phyloP scores from a whole-genome alignment of 352 stramenopile genomes.

The Pythium pyrilobum region DNA sequence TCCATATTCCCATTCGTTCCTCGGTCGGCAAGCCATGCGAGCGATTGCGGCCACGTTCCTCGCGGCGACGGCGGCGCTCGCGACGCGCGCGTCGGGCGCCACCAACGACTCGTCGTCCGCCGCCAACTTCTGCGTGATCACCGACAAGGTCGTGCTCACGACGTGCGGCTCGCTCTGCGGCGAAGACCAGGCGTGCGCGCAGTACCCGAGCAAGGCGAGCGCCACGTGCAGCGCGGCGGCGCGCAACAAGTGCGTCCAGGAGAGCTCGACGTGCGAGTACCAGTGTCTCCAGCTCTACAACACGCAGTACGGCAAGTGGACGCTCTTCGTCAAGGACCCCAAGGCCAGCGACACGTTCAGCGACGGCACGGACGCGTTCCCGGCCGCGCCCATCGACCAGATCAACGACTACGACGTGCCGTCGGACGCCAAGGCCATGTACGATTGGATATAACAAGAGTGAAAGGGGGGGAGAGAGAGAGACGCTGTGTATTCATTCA shows the following conservation, averaged over 20 bases:
- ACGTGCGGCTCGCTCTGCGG: conserved; percentile 37
- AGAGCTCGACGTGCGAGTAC: conserved; percentile 49
- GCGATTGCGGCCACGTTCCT: neutral
- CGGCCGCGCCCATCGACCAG: conserved; percentile 44
- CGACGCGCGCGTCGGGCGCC: neutral
- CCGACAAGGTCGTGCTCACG: conserved; percentile 36
- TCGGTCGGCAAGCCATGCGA: too few species aligned
- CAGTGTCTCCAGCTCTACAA: conserved; percentile 69
- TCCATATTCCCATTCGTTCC: conserved; percentile 4
- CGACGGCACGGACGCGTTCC: conserved; percentile 24
- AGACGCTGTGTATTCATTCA: neutral
- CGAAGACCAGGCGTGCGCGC: conserved; percentile 44
- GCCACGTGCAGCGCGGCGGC: conserved; percentile 39
- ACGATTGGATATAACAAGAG: conserved; percentile 6
- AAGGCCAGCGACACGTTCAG: conserved; percentile 35
- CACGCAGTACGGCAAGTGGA: conserved; percentile 34
- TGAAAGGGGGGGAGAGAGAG: neutral
- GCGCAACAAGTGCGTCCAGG: conserved; percentile 40
- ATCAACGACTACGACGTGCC: conserved; percentile 36
- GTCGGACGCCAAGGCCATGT: conserved; percentile 45
- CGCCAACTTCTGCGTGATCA: conserved; percentile 36
- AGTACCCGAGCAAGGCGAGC: conserved; percentile 34
- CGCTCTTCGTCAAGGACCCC: conserved; percentile 68
- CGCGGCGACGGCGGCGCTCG: neutral
- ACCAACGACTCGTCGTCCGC: neutral